A percentile compares a stretch with the other conserved stretches of the same genome.
Conservation (phyloP, 2,329 filamentous ascomycete genomes). For the Cladobotryum protrusum region DNA sequence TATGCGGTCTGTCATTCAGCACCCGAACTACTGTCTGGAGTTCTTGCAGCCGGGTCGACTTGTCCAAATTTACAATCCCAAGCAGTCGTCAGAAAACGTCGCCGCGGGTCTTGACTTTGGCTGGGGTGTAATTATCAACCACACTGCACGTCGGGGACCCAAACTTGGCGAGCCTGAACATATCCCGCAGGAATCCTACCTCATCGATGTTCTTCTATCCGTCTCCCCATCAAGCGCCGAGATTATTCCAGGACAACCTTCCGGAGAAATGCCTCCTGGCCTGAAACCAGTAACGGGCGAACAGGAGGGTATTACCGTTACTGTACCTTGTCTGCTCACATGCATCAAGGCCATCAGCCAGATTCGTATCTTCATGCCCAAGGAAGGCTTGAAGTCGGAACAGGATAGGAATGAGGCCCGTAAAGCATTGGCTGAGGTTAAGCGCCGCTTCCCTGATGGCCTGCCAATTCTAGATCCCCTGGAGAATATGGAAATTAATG, state of each 20-base stretch:
- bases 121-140: conserved; percentile 85
- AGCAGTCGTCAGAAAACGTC: conserved; percentile 36
- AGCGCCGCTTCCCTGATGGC: conserved; percentile 86
- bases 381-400: conserved; percentile 58
- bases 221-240: conserved; percentile 46
- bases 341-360: conserved; percentile 82
- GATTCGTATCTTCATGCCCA: conserved; percentile 75
- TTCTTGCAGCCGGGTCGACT: conserved; percentile 86
- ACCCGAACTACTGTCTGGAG: conserved; percentile 77
- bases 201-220: conserved; percentile 75
- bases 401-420: conserved; percentile 63
- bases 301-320: conserved; percentile 23
- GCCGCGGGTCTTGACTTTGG: conserved; percentile 62
- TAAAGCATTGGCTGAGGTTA: conserved; percentile 69
- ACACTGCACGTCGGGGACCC: conserved; percentile 55
- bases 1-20: conserved; percentile 86
- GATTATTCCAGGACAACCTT: conserved; percentile 31
- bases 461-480: conserved; percentile 85
- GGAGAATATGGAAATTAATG: conserved; percentile 91
- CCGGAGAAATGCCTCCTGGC: conserved; percentile 53
- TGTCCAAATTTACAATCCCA: conserved; percentile 73
- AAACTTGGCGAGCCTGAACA: conserved; percentile 65
- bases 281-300: conserved; percentile 35
- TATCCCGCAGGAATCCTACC: conserved; percentile 67
- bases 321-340: conserved; percentile 75